Evolutionary conservation across 2,329 filamentous ascomycete genomes (phyloP).

Genomic region (Domatiomyces globalis): DNA sequence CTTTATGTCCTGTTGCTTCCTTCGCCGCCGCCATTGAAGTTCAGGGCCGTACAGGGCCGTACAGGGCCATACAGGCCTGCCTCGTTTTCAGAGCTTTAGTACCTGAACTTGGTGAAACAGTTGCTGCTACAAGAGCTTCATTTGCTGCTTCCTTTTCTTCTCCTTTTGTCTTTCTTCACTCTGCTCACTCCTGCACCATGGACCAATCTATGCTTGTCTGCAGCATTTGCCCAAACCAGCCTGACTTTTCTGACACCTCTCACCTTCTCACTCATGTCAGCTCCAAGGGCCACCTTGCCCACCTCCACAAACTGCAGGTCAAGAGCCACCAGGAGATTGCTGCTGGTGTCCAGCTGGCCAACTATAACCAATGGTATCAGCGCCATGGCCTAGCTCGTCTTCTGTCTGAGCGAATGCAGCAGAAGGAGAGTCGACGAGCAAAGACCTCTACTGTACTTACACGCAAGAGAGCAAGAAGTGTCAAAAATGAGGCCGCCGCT

Average conservation of each 20-base stretch:
- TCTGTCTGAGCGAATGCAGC: constrained; percentile 61
- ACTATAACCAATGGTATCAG: constrained; percentile 68
- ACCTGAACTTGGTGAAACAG: background rate
- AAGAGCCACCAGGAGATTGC: constrained; percentile 51
- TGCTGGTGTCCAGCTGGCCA: constrained; percentile 48
- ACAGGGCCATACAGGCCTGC: background rate
- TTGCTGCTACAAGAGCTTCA: background rate
- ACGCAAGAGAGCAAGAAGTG: background rate
- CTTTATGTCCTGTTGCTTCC: constrained; percentile 3
- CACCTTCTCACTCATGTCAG: constrained; percentile 84
- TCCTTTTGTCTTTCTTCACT: constrained; percentile 7
- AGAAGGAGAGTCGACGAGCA: constrained; percentile 56
- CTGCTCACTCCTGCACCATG: constrained; percentile 21
- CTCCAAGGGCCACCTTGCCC: constrained; percentile 80
- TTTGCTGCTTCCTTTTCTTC: constrained; percentile 19
- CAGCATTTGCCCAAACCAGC: constrained; percentile 66
- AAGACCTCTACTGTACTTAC: constrained; percentile 4
- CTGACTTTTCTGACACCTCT: constrained; percentile 76
- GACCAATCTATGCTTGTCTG: constrained; percentile 56
- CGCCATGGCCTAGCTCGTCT: constrained; percentile 55
- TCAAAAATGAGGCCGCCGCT: background rate
- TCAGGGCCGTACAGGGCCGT: background rate
- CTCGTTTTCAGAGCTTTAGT: background rate
- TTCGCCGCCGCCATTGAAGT: background rate
- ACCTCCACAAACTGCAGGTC: constrained; percentile 69